Conservation (phyloP, 2,329 filamentous ascomycete genomes). For the Aspergillus pseudonomiae region DNA sequence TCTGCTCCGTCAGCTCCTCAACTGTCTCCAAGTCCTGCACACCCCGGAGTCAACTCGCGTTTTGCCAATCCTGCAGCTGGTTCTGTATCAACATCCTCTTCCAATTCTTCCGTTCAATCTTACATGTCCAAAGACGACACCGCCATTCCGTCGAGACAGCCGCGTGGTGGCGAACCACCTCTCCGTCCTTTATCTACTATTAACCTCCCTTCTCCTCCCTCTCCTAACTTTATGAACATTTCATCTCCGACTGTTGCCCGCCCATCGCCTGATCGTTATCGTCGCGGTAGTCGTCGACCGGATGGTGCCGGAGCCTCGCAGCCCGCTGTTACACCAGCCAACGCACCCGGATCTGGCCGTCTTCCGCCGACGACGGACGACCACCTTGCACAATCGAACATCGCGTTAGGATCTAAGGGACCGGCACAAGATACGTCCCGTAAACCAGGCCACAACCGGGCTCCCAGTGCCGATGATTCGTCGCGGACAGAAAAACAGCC, state of each 20-base stretch:
- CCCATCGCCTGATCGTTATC: conserved; percentile 79
- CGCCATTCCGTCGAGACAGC: conserved; percentile 44
- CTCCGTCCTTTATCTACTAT: conserved; percentile 51
- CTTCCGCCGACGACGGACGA: conserved; percentile 40
- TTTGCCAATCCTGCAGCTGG: conserved; percentile 52
- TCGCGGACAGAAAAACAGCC: conserved; percentile 57
- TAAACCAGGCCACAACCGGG: conserved; percentile 58
- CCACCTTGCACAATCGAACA: conserved; percentile 31
- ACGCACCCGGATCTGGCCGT: conserved; percentile 10
- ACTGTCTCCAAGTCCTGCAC: conserved; percentile 33
- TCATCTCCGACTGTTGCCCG: conserved; percentile 61
- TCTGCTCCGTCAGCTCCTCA: conserved; percentile 56
- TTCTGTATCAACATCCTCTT: conserved; percentile 57
- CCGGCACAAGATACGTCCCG: conserved; percentile 37
- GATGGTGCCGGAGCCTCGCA: conserved; percentile 46
- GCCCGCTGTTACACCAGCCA: conserved; percentile 11
- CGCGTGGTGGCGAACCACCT: conserved; percentile 34
- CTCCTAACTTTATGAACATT: conserved; percentile 56
- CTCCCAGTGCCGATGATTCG: conserved; percentile 70
- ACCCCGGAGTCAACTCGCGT: conserved; percentile 35
- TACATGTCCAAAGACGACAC: conserved; percentile 55
- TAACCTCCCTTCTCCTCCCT: conserved; percentile 54
- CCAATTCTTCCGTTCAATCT: conserved; percentile 51
- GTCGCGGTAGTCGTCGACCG: conserved; percentile 64
- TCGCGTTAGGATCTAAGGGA: conserved; percentile 31